Evolutionary conservation across 768 basidiomycete species (phyloP).

Genomic region (Russula brevipes): DNA sequence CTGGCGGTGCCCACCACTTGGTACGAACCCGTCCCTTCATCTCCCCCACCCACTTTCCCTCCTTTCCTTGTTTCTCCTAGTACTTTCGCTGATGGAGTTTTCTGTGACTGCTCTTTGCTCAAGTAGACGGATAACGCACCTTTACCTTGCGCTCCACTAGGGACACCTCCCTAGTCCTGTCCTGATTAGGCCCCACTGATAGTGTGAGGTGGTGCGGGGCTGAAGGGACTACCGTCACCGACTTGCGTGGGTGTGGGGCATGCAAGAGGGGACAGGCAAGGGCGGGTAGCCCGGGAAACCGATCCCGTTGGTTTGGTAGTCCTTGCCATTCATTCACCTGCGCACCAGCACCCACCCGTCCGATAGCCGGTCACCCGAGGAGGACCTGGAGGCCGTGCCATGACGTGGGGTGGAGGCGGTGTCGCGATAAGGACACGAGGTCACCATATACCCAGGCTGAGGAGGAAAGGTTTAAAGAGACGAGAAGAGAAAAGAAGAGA

Average conservation of each 20-base stretch:
- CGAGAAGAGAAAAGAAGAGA: too few relatives aligned
- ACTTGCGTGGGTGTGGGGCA: background rate
- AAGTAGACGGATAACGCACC: background rate
- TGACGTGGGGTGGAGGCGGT: background rate
- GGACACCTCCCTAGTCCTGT: background rate
- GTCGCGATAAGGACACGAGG: too few relatives aligned
- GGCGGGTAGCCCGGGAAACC: background rate
- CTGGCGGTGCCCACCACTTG: constrained; percentile 6
- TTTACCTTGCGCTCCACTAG: background rate
- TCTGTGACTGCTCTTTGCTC: background rate
- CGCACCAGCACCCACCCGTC: background rate
- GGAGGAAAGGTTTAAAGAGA: background rate
- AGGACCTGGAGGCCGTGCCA: background rate
- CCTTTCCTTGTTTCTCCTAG: background rate
- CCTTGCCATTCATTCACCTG: background rate
- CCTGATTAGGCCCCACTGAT: background rate
- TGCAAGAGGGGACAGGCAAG: background rate
- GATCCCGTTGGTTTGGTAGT: background rate
- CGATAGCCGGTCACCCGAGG: background rate
- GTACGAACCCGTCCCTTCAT: background rate
- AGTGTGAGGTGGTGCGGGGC: background rate
- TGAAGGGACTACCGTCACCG: background rate
- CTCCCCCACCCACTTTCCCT: background rate
- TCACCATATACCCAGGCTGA: background rate
- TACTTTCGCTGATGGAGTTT: background rate